phyloP scores from a whole-genome alignment of 345 rosid genomes.

The Euphorbia pulcherrima region DNA sequence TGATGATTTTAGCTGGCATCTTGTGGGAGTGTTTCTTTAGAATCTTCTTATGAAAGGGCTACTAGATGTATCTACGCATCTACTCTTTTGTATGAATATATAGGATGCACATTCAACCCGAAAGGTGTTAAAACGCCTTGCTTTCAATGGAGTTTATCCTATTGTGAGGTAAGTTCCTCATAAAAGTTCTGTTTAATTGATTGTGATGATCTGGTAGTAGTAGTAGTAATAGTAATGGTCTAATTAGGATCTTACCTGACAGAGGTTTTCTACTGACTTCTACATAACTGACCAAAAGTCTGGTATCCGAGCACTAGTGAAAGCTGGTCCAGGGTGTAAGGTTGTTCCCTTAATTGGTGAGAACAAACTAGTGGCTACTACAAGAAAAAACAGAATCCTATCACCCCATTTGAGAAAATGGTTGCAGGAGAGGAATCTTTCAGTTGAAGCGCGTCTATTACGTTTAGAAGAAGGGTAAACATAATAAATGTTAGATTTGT shows the following conservation, averaged over 20 bases:
- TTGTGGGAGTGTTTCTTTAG: conserved; percentile 45
- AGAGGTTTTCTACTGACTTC: conserved; percentile 58
- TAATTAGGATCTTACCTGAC: conserved; percentile 25
- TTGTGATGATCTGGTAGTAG: neutral
- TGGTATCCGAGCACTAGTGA: conserved; percentile 45
- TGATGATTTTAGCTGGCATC: conserved; percentile 37
- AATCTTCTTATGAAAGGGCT: conserved; percentile 54
- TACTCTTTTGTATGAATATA: conserved; percentile 46
- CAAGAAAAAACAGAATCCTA: conserved; percentile 30
- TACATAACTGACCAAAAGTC: conserved; percentile 45
- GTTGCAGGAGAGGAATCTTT: conserved; percentile 43
- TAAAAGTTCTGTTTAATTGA: neutral
- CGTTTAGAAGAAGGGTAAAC: conserved; percentile 54
- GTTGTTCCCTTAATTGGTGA: conserved; percentile 46
- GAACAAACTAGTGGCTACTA: conserved; percentile 44
- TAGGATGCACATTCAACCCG: conserved; percentile 31
- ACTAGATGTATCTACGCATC: conserved; percentile 45
- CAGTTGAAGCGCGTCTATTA: conserved; percentile 37
- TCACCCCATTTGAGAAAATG: conserved; percentile 47
- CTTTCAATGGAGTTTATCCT: conserved; percentile 41
- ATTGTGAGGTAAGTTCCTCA: conserved; percentile 41
- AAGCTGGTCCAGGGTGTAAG: conserved; percentile 44
- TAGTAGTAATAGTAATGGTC: conserved; percentile 1
- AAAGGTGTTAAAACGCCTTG: conserved; percentile 26
- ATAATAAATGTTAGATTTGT: neutral